Conservation (phyloP, 148 eudicot species). For the Amaranthus palmeri region DNA sequence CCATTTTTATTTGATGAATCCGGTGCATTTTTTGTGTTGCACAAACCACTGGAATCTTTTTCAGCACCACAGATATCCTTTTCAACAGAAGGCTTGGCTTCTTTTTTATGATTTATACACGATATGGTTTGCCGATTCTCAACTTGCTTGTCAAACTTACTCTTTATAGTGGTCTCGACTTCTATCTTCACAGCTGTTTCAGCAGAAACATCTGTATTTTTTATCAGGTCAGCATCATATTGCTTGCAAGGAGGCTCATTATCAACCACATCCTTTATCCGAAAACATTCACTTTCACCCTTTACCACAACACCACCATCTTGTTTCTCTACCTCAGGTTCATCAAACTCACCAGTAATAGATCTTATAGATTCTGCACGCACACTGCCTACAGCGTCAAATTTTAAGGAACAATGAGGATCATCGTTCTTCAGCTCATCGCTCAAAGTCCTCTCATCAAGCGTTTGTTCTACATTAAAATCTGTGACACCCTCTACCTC, state of each 20-base stretch:
- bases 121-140: not conserved
- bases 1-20: too few species aligned
- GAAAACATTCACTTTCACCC: not conserved
- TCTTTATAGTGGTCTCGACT: not conserved
- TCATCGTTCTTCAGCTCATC: not conserved
- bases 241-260: not conserved
- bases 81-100: too few species aligned
- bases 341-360: not conserved
- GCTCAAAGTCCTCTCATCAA: not conserved
- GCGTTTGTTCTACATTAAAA: not conserved
- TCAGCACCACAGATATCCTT: too few species aligned
- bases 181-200: too few species aligned
- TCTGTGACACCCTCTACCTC: not conserved
- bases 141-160: not conserved
- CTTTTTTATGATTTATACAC: too few species aligned
- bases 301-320: not conserved
- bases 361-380: not conserved
- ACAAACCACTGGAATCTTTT: too few species aligned
- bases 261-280: not conserved
- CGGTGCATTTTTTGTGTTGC: too few species aligned
- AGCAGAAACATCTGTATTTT: too few species aligned
- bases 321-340: not conserved
- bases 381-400: not conserved
- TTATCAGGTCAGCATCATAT: too few species aligned
- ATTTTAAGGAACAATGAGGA: not conserved